phyloP scores from a whole-genome alignment of 2,329 filamentous ascomycete genomes.

The Berkeleyomyces rouxiae region DNA sequence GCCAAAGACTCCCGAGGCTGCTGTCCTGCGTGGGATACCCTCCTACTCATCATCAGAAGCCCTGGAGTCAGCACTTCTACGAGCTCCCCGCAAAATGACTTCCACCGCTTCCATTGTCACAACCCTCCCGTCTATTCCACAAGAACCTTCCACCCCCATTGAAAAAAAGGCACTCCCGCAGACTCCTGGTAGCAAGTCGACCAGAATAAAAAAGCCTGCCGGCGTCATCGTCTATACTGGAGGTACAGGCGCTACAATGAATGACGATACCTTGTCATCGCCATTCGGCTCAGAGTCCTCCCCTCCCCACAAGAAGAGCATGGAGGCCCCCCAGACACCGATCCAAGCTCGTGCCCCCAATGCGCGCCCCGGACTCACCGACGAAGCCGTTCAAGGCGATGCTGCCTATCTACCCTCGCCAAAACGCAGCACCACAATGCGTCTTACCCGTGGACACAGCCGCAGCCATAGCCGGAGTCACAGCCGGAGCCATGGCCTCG shows the following conservation, averaged over 20 bases:
- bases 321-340: slow-evolving; percentile 27
- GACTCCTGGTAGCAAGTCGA: slow-evolving; percentile 16
- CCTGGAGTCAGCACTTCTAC: neutral
- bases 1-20: neutral
- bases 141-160: slow-evolving; percentile 20
- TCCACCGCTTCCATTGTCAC: slow-evolving; percentile 11
- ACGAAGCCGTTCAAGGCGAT: slow-evolving; percentile 43
- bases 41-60: neutral
- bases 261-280: slow-evolving; percentile 13
- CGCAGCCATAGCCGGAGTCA: slow-evolving; percentile 15
- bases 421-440: slow-evolving; percentile 36
- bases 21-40: neutral
- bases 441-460: slow-evolving; percentile 26
- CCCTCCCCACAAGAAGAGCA: slow-evolving; percentile 24
- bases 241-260: neutral
- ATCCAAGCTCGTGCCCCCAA: slow-evolving; percentile 45
- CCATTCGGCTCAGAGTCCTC: slow-evolving; percentile 19
- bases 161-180: neutral
- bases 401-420: slow-evolving; percentile 38
- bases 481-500: neutral
- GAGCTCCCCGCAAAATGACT: slow-evolving; percentile 10
- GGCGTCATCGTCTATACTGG: slow-evolving; percentile 38
- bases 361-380: slow-evolving; percentile 43
- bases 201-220: slow-evolving; percentile 27
- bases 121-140: slow-evolving; percentile 16